Conservation (phyloP, 169 alveolate species). For the Miamiensis avidus region DNA sequence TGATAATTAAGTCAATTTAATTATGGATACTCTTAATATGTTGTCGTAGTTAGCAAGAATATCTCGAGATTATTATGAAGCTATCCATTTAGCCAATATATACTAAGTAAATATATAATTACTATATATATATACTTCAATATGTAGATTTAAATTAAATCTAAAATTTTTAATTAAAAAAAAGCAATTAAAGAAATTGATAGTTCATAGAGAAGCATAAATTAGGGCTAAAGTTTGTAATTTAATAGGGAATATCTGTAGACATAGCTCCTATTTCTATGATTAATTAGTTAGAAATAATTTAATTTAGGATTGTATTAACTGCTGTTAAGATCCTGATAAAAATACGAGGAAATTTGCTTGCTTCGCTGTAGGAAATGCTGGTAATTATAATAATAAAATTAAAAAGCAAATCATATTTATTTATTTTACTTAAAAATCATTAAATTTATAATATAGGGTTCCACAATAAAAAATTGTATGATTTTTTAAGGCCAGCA, state of each 20-base stretch:
- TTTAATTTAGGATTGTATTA: conserved; percentile 77
- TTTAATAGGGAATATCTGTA: conserved; percentile 88
- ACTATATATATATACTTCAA: too few relatives aligned
- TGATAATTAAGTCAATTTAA: conserved; percentile 54
- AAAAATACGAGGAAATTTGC: conserved; percentile 90
- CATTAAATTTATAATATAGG: conserved; percentile 13
- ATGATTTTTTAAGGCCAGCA: conserved; percentile 84
- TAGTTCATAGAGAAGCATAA: conserved; percentile 74
- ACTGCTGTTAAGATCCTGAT: conserved; percentile 87
- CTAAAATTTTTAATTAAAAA: too few relatives aligned
- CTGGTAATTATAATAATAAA: conserved; percentile 42
- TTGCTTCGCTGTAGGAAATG: conserved; percentile 92
- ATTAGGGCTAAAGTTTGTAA: conserved; percentile 88
- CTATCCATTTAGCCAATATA: conserved; percentile 74
- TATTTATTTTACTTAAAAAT: too few relatives aligned
- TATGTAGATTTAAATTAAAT: too few relatives aligned
- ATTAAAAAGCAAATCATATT: too few relatives aligned
- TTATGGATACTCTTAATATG: conserved; percentile 75
- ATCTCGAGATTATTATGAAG: conserved; percentile 80
- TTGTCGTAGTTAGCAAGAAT: conserved; percentile 82
- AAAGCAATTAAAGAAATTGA: conserved; percentile 59
- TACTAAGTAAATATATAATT: conserved; percentile 37
- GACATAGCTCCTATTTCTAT: conserved; percentile 89
- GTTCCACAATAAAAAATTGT: conserved; percentile 82
- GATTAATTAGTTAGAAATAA: conserved; percentile 76